Evolutionary conservation across 140 eudicot genomes (phyloP).

Genomic region (Cichorium intybus): DNA sequence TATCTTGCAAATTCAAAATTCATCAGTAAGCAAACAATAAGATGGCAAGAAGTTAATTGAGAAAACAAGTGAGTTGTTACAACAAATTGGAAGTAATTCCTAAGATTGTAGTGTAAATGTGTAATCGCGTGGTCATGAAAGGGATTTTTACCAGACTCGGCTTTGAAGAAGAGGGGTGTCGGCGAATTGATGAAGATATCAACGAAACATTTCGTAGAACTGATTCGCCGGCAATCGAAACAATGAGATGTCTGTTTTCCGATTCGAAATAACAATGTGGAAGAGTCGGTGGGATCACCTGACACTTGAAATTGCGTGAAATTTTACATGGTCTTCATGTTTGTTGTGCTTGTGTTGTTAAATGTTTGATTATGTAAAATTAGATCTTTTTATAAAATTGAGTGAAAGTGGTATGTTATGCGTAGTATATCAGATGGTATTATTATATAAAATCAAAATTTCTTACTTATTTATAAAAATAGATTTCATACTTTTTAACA

Average conservation of each 20-base stretch:
- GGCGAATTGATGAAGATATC: conserved; percentile 17
- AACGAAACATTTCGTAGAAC: conserved; percentile 31
- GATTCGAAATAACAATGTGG: not conserved
- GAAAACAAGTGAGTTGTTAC: not conserved
- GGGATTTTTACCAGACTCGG: conserved; percentile 2
- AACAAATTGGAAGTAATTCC: not conserved
- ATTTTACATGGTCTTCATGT: not conserved
- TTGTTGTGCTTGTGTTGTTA: not conserved
- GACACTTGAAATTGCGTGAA: not conserved
- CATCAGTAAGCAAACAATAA: not conserved
- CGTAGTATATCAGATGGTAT: not conserved
- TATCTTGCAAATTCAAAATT: not conserved
- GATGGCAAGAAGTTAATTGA: not conserved
- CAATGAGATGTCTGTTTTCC: not conserved
- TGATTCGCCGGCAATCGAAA: conserved; percentile 29
- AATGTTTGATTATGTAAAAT: not conserved
- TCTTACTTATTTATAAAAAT: too few relatives aligned
- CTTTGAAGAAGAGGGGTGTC: conserved; percentile 3
- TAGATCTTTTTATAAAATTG: not conserved
- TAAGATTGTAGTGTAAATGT: not conserved
- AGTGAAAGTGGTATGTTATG: not conserved
- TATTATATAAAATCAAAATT: not conserved
- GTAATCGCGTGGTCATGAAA: not conserved
- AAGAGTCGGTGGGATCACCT: not conserved
- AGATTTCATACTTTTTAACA: too few relatives aligned